Base-by-base conservation (phyloP, 2,329 filamentous ascomycete genomes). In the Triangularia verruculosa region DNA sequence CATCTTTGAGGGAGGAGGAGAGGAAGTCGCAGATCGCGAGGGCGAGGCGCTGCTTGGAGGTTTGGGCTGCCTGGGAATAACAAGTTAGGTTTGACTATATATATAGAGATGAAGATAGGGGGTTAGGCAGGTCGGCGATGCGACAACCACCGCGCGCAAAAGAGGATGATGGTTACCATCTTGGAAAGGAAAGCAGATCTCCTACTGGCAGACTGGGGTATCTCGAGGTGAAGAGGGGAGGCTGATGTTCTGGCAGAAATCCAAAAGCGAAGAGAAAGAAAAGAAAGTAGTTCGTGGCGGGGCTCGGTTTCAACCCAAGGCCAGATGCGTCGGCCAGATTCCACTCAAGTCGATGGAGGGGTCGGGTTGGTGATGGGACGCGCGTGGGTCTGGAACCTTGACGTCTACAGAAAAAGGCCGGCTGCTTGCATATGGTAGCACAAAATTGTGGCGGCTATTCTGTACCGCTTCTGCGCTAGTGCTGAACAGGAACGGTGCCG, bases 1-100 rank as follows among this genome's bases (percentile, higher is more conserved):
- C 95, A 76, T 99, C 95, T 67, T 87, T 89, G 71, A 92, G 82
- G 54, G 93, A 96, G 64, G 86, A 88, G 72, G 86, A 86, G 66
- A 99, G 89, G 82, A 97, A 99, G 80, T 98, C 92, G 82, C 96
- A 92, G 78, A 99, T 94, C 72, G 95, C 92, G 76, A 99, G 91
- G 77, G 95, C 95, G 68, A 99, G 90, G 80, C 93, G 92, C 86
- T 99, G 86, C 77, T 86, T 86, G 64, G 84, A 80, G 60, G 81
- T 80, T 52, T 47, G 39, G 39, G 81, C 78, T 65, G 80, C 73
- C 79, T 80, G 59, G 63, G 32, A 20, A 53, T 4, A n/a, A 25
- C 15, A 13, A n/a, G 66, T 67, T 28, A 63, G 63, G 53, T 17
- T n/a, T n/a, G n/a, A n/a, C 34, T 7, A 39, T 15, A 39, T 39